Percentiles rank a stretch among this genome's conserved stretches.
These are phyloP conservation scores for Sophora flavescens DNA, from an alignment of 306 rosid genomes.

Conservation along the genomic window DNA sequence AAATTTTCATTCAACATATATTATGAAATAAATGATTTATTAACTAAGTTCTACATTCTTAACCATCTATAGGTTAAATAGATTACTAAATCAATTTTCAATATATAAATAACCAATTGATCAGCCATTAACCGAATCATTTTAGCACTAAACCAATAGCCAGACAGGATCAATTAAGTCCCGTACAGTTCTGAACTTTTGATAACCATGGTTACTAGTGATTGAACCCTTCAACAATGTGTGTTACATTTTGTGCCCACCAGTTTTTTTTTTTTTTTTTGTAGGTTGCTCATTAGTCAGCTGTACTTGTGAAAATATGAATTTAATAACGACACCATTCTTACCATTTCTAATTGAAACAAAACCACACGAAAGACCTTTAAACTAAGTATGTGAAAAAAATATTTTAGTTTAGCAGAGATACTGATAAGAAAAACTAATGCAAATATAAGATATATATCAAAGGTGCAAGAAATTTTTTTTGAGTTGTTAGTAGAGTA, in stretches of 20 bases:
- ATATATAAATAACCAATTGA: constrained; percentile 19
- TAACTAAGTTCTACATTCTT: not conserved
- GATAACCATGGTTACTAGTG: constrained; percentile 25
- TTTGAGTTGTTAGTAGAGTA: constrained; percentile 27
- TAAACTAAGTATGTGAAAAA: constrained; percentile 21
- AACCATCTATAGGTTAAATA: not conserved
- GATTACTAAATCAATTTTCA: not conserved
- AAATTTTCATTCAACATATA: constrained; percentile 23
- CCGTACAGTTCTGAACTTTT: constrained; percentile 16
- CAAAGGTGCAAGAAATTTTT: constrained; percentile 14
- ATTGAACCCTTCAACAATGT: constrained; percentile 18
- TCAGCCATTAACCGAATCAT: constrained; percentile 19
- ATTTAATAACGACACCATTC: constrained; percentile 15
- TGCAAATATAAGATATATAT: not conserved
- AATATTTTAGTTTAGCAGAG: not conserved
- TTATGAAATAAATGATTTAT: constrained; percentile 11
- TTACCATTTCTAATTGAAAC: constrained; percentile 11
- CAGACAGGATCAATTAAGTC: not conserved
- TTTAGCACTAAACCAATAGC: constrained; percentile 27
- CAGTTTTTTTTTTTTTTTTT: no score
- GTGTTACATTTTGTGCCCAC: not conserved
- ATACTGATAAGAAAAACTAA: constrained; percentile 13
- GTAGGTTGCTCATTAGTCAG: not conserved
- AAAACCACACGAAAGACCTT: not conserved
- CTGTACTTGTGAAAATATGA: constrained; percentile 18